phyloP scores from a whole-genome alignment of 768 basidiomycete genomes.

The Suillus subalutaceus region DNA sequence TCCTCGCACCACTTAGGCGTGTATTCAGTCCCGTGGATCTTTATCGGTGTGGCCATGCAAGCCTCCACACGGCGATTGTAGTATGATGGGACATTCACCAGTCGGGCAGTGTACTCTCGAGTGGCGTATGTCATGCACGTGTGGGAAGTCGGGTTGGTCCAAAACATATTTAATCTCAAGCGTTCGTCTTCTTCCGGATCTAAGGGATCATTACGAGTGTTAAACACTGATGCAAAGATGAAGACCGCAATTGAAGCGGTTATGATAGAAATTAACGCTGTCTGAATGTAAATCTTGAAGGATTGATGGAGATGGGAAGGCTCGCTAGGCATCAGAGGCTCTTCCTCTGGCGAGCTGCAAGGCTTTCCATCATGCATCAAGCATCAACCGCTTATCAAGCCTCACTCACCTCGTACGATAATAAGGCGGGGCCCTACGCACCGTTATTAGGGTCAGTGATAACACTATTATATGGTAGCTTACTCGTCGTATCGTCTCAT shows the following conservation, averaged over 20 bases:
- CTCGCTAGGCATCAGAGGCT: background rate
- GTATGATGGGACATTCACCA: conserved; percentile 29
- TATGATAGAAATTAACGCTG: background rate
- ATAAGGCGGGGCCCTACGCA: background rate
- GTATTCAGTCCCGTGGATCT: conserved; percentile 24
- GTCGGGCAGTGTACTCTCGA: conserved; percentile 32
- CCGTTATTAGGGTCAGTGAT: background rate
- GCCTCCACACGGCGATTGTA: conserved; percentile 26
- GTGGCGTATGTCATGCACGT: conserved; percentile 31
- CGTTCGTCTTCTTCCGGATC: conserved; percentile 24
- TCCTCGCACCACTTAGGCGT: conserved; percentile 27
- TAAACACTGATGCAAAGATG: background rate
- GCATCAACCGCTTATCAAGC: background rate
- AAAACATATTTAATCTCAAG: conserved; percentile 23
- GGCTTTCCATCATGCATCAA: conserved; percentile 1
- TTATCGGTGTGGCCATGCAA: conserved; percentile 26
- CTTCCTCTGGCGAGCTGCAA: background rate
- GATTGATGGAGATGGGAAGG: background rate
- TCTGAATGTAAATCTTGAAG: background rate
- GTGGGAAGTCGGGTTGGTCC: conserved; percentile 22
- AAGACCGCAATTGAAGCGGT: background rate
- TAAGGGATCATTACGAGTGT: conserved; percentile 23
- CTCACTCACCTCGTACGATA: background rate
- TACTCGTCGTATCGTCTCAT: background rate
- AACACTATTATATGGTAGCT: background rate